Percentiles rank a stretch among this genome's conserved stretches.
Conservation (phyloP, 106 monocot species). For the Narthecium ossifragum region DNA sequence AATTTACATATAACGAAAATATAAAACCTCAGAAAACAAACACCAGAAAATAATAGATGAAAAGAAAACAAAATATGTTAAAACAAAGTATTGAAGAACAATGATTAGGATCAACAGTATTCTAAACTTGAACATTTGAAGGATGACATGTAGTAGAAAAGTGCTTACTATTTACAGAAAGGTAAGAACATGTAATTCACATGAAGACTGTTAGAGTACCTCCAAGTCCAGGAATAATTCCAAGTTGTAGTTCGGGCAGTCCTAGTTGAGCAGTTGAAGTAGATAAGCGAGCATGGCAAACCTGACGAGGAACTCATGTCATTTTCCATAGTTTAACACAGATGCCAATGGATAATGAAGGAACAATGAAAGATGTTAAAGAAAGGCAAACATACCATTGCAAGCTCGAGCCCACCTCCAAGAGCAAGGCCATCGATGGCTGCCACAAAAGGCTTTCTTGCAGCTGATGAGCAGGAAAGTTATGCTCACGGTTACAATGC, state of each 20-base stretch:
- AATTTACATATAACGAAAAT: too few species aligned
- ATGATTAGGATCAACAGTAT: too few species aligned
- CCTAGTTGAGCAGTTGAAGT: constrained; percentile 72
- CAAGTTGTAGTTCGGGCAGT: constrained; percentile 92
- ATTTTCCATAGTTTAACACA: background rate
- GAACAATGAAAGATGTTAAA: background rate
- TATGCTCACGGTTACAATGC: background rate
- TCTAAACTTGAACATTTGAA: too few species aligned
- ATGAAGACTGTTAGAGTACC: too few species aligned
- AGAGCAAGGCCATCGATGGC: constrained; percentile 96
- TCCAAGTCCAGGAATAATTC: constrained; percentile 94
- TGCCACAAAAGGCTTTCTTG: constrained; percentile 87
- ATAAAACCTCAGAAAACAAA: too few species aligned
- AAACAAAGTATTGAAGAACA: too few species aligned
- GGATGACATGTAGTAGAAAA: too few species aligned
- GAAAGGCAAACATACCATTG: constrained; percentile 69
- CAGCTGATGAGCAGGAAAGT: constrained; percentile 27
- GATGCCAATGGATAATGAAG: background rate
- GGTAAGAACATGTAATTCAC: too few species aligned
- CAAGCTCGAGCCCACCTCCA: constrained; percentile 93
- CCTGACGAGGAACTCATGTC: constrained; percentile 28
- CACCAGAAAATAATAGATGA: too few species aligned
- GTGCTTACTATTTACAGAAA: too few species aligned
- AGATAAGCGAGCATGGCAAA: constrained; percentile 82
- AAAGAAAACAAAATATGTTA: too few species aligned